These are phyloP conservation scores for Cucumis sativus DNA, from an alignment of 306 rosid species.

Conservation along the genomic window Cucumber_9930_V3 NC_026660.2:9615001-9615500, in stretches of 20 bases:
- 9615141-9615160: slow-evolving; percentile 90
- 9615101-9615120: slow-evolving; percentile 87
- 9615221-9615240: background rate
- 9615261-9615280: background rate
- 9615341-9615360: no score
- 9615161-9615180: slow-evolving; percentile 85
- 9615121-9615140: slow-evolving; percentile 98
- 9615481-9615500: no score
- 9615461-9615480: no score
- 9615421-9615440: no score
- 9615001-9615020: background rate
- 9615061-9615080: background rate
- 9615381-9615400: no score
- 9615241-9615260: background rate
- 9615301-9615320: background rate
- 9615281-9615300: background rate
- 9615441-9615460: no score
- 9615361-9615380: no score
- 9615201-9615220: slow-evolving; percentile 94
- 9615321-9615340: no score
- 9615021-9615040: background rate
- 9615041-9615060: background rate
- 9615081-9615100: slow-evolving; percentile 36
- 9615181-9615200: slow-evolving; percentile 87
- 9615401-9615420: no score